phyloP scores from a whole-genome alignment of 2,329 filamentous ascomycete genomes.

The Albophoma yamanashiensis region DNA sequence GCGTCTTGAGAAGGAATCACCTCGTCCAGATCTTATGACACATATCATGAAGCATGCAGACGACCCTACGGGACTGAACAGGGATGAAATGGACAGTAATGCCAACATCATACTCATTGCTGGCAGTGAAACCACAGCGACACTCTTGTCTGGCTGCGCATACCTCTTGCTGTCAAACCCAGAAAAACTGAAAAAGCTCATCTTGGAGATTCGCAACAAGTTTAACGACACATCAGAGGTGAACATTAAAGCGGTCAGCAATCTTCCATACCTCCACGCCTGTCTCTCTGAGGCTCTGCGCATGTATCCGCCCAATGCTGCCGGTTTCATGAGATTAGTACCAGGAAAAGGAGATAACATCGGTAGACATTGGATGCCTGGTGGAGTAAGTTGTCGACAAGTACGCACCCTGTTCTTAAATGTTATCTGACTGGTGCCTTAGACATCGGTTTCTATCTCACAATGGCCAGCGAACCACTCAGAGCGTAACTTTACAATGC shows the following conservation, averaged over 20 bases:
- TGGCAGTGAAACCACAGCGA: constrained; percentile 19
- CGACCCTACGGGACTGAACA: not conserved
- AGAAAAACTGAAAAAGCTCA: constrained; percentile 16
- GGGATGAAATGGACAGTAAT: constrained; percentile 7
- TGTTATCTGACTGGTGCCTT: constrained; percentile 25
- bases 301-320: constrained; percentile 18
- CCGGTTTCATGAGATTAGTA: constrained; percentile 13
- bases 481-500: not conserved
- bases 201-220: constrained; percentile 15
- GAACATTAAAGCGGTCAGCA: constrained; percentile 1
- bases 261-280: constrained; percentile 16
- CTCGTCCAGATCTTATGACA: not conserved
- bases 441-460: constrained; percentile 1
- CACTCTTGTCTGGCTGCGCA: constrained; percentile 12
- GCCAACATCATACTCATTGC: constrained; percentile 12
- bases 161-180: constrained; percentile 19
- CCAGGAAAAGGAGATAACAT: constrained; percentile 19
- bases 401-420: constrained; percentile 10
- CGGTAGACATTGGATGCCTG: constrained; percentile 17
- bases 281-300: constrained; percentile 28
- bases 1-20: not conserved
- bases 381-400: constrained; percentile 11
- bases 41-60: not conserved
- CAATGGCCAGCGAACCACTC: not conserved
- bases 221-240: constrained; percentile 2